phyloP scores from a whole-genome alignment of 1,284 basidiomycete genomes.

The Apiotrichum gracile region DNA sequence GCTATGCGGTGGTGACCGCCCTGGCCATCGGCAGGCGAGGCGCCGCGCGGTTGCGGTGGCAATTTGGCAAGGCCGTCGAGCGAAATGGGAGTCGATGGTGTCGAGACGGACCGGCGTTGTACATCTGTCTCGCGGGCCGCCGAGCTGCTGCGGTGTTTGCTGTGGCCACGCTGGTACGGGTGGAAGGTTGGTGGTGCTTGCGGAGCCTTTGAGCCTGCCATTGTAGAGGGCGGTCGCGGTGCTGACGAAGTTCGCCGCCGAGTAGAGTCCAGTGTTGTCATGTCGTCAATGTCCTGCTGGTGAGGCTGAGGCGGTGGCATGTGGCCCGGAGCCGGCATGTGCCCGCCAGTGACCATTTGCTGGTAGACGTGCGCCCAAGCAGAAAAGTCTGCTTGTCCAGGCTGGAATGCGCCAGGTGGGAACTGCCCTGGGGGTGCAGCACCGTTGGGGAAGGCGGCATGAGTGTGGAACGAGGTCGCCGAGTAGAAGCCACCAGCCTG shows the following conservation, averaged over 20 bases:
- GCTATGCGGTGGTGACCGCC: constrained; percentile 3
- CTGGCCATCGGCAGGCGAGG: constrained; percentile 3
- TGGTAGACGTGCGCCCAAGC: constrained; percentile 46
- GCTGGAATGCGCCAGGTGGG: constrained; percentile 22
- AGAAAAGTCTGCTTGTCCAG: constrained; percentile 32
- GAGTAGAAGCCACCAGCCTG: constrained; percentile 11
- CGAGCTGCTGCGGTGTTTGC: constrained; percentile 12
- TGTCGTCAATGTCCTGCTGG: constrained; percentile 17
- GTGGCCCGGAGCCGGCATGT: constrained; percentile 19
- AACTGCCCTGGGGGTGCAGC: constrained; percentile 10
- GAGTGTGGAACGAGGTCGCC: constrained; percentile 31
- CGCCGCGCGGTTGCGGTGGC: neutral
- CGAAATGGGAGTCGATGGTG: neutral
- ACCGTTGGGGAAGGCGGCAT: constrained; percentile 4
- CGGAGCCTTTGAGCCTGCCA: neutral
- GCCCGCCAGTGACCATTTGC: constrained; percentile 38
- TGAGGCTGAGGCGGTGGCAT: constrained; percentile 16
- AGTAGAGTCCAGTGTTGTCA: constrained; percentile 4
- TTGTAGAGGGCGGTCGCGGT: constrained; percentile 8
- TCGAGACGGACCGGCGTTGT: neutral
- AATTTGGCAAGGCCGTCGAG: neutral
- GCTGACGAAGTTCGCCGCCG: constrained; percentile 28
- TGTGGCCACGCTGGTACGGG: constrained; percentile 24
- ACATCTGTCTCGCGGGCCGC: constrained; percentile 6
- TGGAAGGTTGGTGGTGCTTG: constrained; percentile 19